Conservation (phyloP, 2,329 filamentous ascomycete species). For the Sporothrix curviconia region DNA sequence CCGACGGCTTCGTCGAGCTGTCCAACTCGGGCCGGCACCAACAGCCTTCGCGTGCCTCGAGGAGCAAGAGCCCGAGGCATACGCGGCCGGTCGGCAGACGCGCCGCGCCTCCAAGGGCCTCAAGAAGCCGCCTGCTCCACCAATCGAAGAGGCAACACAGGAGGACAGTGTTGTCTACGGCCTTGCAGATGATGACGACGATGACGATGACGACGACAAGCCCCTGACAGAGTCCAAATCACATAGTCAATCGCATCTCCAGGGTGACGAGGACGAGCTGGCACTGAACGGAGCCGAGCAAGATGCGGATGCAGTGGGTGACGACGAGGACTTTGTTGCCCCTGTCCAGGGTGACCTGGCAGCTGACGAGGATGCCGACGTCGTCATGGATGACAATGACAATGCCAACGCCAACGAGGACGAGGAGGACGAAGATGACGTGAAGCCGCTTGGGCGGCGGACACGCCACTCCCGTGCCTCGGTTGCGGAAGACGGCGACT, state of each 20-base stretch:
- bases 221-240: conserved; percentile 22
- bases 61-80: conserved; percentile 50
- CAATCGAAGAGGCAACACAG: conserved; percentile 45
- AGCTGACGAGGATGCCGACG: conserved; percentile 6
- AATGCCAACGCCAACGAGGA: conserved; percentile 29
- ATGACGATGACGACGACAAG: conserved; percentile 27
- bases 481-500: not conserved
- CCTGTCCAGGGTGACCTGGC: conserved; percentile 10
- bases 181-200: conserved; percentile 15
- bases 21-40: conserved; percentile 56
- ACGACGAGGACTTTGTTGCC: conserved; percentile 2
- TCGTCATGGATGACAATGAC: conserved; percentile 31
- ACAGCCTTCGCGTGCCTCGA: conserved; percentile 40
- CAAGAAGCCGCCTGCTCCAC: conserved; percentile 38
- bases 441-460: conserved; percentile 39
- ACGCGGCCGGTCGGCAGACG: conserved; percentile 31
- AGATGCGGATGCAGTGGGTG: conserved; percentile 6
- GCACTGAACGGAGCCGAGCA: conserved; percentile 5
- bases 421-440: conserved; percentile 22
- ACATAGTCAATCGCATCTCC: not conserved
- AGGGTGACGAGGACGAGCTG: conserved; percentile 17
- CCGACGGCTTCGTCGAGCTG: conserved; percentile 51
- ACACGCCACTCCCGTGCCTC: conserved; percentile 15
- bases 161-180: conserved; percentile 34
- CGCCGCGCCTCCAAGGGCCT: conserved; percentile 47